Evolutionary conservation across 2,329 filamentous ascomycete species (phyloP), one percentile per base, ranked within the genome.

Genomic region (Colletotrichum spinosum): DNA sequence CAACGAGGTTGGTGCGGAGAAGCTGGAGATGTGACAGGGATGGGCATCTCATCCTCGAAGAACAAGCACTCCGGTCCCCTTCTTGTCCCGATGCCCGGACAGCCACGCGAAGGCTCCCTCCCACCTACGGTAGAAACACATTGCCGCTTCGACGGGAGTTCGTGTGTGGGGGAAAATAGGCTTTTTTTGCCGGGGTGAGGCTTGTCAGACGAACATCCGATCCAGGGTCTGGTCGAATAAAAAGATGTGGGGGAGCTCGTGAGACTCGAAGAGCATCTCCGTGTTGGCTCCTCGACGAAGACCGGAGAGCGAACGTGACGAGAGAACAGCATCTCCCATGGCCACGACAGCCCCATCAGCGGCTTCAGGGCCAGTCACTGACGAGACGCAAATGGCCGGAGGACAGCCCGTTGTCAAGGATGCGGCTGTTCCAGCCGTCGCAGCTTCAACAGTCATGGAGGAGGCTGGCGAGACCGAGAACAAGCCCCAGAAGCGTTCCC

Each of bases 381-480:
- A 15, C 38, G 12, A 25, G 15, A 38, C 41, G 25, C 33, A 38
- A 37, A 17, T 15, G 8, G 55, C 45, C 3, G 17, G 39, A 6
- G 51, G 17, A 13, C 60, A 55, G 9, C 41, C 56, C 7, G 15
- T 60, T 15, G 52, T 49, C 25, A 66, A 61, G 15, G 62, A 68
- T 34, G 54, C 48, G 3, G 42, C 55, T 10, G 53, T 39, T 6
- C 62, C 66, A 17, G 66, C 62, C 7, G 71, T 65, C 55, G 76
- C 77, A 46, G 83, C 83, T 69, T 83, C 84, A 66, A 84, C 81
- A 41, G 81, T 84, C 53, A 84, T 84, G 53, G 82, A 81, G 38
- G 82, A 81, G 55, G 78, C 83, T 81, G 71, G 66, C 35, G 25
- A 59, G n/a, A 60, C 42, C 8, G 38, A 64, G 44, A 66, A 68